phyloP scores from a whole-genome alignment of 495 filamentous ascomycete species.

The Hypoxylon cercidicola region DNA sequence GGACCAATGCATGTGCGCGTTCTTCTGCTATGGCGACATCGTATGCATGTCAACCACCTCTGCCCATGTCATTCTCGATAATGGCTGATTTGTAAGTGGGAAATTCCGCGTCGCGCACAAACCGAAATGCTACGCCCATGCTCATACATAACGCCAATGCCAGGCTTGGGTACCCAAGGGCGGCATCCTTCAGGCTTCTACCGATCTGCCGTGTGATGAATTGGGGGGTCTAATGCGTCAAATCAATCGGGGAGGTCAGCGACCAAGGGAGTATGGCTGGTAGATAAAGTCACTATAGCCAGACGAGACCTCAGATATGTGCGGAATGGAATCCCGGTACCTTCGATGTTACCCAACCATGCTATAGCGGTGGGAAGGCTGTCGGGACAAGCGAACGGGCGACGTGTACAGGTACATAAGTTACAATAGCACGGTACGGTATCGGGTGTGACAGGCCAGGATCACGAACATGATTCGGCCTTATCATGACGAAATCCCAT shows the following conservation, averaged over 20 bases:
- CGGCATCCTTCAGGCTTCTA: conserved; percentile 30
- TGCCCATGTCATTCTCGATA: conserved; percentile 4
- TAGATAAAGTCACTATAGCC: conserved; percentile 29
- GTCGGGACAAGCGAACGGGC: conserved; percentile 13
- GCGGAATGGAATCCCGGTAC: conserved; percentile 32
- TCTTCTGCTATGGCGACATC: conserved; percentile 17
- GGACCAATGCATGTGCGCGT: conserved; percentile 17
- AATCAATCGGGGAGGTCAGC: conserved; percentile 35
- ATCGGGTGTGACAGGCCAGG: conserved; percentile 24
- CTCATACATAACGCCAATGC: neutral
- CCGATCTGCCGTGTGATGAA: conserved; percentile 43
- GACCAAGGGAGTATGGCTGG: conserved; percentile 18
- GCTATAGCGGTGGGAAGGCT: conserved; percentile 8
- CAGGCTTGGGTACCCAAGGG: conserved; percentile 16
- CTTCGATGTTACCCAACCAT: conserved; percentile 38
- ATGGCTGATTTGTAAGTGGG: conserved; percentile 24
- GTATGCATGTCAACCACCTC: conserved; percentile 7
- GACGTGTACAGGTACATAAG: conserved; percentile 18
- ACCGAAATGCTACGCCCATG: conserved; percentile 21
- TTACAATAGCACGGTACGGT: conserved; percentile 16
- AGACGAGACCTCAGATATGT: conserved; percentile 28
- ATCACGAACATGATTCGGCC: conserved; percentile 20
- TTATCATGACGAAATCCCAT: conserved; percentile 23
- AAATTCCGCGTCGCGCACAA: conserved; percentile 28
- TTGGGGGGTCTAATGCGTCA: conserved; percentile 29